A percentile compares a stretch with the other conserved stretches of the same genome.
phyloP scores from a whole-genome alignment of 108 stramenopile species.

The Skeletonema menzelii region DNA sequence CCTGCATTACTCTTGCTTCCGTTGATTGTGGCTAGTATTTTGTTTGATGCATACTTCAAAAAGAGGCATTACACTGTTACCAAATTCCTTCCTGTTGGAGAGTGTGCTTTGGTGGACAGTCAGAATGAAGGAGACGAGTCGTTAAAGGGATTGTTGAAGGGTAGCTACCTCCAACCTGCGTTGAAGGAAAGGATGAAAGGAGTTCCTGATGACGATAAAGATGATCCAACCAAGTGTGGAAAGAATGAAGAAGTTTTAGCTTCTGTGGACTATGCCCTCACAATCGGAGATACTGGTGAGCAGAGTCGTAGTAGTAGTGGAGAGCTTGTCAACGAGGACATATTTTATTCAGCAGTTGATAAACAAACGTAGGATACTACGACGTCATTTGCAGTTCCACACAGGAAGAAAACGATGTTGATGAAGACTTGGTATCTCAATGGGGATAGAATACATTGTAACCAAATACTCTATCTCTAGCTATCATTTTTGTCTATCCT shows the following conservation, averaged over 20 bases:
- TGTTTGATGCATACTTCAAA: conserved; percentile 62
- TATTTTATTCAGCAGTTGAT: no score
- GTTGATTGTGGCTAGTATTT: conserved; percentile 42
- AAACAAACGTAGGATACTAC: no score
- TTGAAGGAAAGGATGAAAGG: conserved; percentile 40
- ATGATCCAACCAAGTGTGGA: background rate
- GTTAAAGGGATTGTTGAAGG: conserved; percentile 39
- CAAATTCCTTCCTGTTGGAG: conserved; percentile 40
- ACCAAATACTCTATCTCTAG: no score
- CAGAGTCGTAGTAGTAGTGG: background rate
- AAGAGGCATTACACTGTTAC: conserved; percentile 62
- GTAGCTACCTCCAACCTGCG: conserved; percentile 58
- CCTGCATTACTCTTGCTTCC: conserved; percentile 58
- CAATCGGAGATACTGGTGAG: background rate
- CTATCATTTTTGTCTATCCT: no score
- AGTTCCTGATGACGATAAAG: background rate
- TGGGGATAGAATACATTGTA: no score
- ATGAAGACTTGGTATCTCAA: no score
- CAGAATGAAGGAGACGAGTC: conserved; percentile 18
- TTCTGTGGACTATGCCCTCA: background rate
- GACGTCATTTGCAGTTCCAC: no score
- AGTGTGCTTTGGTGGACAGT: conserved; percentile 36
- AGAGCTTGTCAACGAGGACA: background rate
- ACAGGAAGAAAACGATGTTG: no score
- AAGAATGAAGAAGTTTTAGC: background rate